A percentile compares a stretch with the other conserved stretches of the same genome.
These are phyloP conservation scores for Phaeosphaeriaceae sp. DNA, from an alignment of 2,329 filamentous ascomycete genomes.

Conservation along the genomic window DNA sequence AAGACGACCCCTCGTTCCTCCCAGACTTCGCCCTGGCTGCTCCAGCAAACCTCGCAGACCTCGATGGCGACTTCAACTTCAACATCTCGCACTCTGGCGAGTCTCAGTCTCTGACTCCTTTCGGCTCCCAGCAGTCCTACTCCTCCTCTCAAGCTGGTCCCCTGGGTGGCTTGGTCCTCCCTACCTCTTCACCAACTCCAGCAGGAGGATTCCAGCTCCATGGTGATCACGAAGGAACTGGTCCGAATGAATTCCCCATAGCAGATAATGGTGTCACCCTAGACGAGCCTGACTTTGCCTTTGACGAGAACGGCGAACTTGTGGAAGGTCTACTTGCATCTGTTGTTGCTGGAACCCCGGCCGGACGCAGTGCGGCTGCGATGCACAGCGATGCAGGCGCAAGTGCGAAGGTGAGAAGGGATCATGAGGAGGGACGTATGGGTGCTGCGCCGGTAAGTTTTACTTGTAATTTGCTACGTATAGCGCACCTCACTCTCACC, in stretches of 20 bases:
- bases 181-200: slow-evolving; percentile 55
- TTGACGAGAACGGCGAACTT: slow-evolving; percentile 68
- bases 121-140: slow-evolving; percentile 35
- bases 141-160: slow-evolving; percentile 24
- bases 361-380: slow-evolving; percentile 7
- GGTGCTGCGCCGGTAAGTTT: slow-evolving; percentile 47
- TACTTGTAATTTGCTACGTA: slow-evolving; percentile 10
- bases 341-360: slow-evolving; percentile 21
- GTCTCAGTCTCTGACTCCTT: slow-evolving; percentile 49
- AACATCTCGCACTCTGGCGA: slow-evolving; percentile 43
- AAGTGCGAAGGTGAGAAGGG: slow-evolving; percentile 50
- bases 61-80: slow-evolving; percentile 49
- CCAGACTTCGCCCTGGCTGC: slow-evolving; percentile 69
- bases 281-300: slow-evolving; percentile 63
- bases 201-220: slow-evolving; percentile 50
- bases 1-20: slow-evolving; percentile 83
- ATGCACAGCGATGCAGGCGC: slow-evolving; percentile 43
- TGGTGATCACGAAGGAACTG: slow-evolving; percentile 50
- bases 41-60: slow-evolving; percentile 60
- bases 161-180: slow-evolving; percentile 53
- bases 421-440: slow-evolving; percentile 51
- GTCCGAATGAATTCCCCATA: slow-evolving; percentile 31
- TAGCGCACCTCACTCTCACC: slow-evolving; percentile 3
- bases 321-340: slow-evolving; percentile 51
- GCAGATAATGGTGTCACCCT: slow-evolving; percentile 49